A percentile compares a stretch with the other conserved stretches of the same genome.
These are phyloP conservation scores for Cercophora samala DNA, from an alignment of 495 filamentous ascomycete genomes.

Conservation along the genomic window DNA sequence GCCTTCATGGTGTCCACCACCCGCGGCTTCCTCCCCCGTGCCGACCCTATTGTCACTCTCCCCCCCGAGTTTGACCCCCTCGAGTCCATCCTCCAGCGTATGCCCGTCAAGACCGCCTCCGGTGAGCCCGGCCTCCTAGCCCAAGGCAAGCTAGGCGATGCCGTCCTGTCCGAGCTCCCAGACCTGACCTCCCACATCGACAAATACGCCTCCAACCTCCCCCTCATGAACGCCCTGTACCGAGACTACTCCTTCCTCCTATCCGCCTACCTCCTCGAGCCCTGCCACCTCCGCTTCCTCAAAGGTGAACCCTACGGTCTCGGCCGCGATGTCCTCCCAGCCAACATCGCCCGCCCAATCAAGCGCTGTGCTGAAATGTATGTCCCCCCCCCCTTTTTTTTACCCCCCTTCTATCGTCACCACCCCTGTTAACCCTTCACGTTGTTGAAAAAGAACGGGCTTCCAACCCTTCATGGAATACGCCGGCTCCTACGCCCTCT, in stretches of 20 bases:
- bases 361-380: constrained; percentile 75
- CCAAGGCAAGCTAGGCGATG: constrained; percentile 63
- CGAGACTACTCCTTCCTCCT: constrained; percentile 87
- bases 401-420: neutral
- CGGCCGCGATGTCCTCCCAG: constrained; percentile 66
- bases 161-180: constrained; percentile 62
- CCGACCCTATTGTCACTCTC: constrained; percentile 57
- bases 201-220: constrained; percentile 65
- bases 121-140: constrained; percentile 76
- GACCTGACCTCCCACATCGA: constrained; percentile 70
- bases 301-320: constrained; percentile 70
- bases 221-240: constrained; percentile 76
- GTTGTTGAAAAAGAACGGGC: constrained; percentile 42
- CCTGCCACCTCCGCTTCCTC: constrained; percentile 75
- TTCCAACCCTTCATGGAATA: constrained; percentile 95
- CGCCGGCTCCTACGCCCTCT: constrained; percentile 84
- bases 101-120: constrained; percentile 67
- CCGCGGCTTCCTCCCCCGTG: constrained; percentile 72
- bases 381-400: constrained; percentile 38
- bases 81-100: constrained; percentile 63
- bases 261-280: constrained; percentile 86
- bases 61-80: constrained; percentile 68
- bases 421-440: neutral
- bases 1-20: constrained; percentile 86
- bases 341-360: constrained; percentile 68